Base-by-base conservation (phyloP, 345 rosid genomes). In the Garcia nutans region DNA sequence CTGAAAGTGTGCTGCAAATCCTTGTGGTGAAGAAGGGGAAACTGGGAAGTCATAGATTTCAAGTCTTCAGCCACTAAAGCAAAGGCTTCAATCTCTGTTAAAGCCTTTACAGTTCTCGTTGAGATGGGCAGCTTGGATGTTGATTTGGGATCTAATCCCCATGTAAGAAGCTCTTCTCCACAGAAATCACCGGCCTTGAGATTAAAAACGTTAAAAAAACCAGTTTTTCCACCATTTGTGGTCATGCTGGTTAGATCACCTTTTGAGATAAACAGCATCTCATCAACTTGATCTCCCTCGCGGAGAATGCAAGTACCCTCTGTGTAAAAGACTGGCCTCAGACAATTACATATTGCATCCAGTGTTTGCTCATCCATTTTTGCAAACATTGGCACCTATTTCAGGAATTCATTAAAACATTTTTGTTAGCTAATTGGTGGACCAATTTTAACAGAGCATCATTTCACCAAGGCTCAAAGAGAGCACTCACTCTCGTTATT, bases 341-440 rank as follows among this genome's bases (percentile, higher is more conserved):
- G 82, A 71, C 76, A 76, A 41, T 75, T 79, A 33, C 79, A 79
- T 9, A 79, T 66, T 24, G 82, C 82, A 71, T 79, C 82, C 60
- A 79, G 37, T 10, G 71, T 79, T 37, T 58, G 64, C 63, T 71
- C 82, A 64, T 79, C 82, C 82, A 79, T 79, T 93, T 88, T 90
- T 49, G 84, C 89, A 56, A 93, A 88, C 86, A 91, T 54, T 12
- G 92, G 95, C 50, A 93, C 95, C 96, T 90, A 47, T 9, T 47
- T 47, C 19, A 70, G 24, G 31, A 81, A 23, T 61, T 2, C 57
- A 49, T 37, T 37, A 37, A 37, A 37, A 37, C 31, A 42, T 26
- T 62, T 3, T 37, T 10, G 57, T 64, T 26, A 47, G 58, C 42
- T 58, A n/a, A 33, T 44, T 28, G 49, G 13, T 44, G 60, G 8